Evolutionary conservation across 1,284 basidiomycete genomes (phyloP).

Genomic region (Serendipita sp.): DNA sequence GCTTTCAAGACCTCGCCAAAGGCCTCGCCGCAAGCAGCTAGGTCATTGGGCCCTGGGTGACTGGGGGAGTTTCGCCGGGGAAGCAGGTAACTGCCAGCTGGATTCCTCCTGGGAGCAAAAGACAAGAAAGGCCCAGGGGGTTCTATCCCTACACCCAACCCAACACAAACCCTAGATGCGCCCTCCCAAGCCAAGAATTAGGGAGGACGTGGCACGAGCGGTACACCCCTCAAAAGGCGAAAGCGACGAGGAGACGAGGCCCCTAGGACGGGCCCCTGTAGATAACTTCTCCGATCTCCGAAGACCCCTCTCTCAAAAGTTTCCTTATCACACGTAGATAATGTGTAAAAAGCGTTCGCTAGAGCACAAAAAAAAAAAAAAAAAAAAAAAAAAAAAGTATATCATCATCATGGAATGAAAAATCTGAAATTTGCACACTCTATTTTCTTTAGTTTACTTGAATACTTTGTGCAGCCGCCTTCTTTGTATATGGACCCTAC

Average conservation of each 20-base stretch:
- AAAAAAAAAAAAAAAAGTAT: background rate
- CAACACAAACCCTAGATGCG: background rate
- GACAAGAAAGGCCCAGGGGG: too few relatives aligned
- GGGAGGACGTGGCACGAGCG: background rate
- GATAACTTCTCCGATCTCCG: background rate
- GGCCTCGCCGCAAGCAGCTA: background rate
- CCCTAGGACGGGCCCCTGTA: background rate
- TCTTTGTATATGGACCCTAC: too few relatives aligned
- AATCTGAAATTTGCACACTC: too few relatives aligned
- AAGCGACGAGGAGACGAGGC: background rate
- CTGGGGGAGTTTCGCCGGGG: too few relatives aligned
- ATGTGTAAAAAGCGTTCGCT: background rate
- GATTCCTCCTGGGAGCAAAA: too few relatives aligned
- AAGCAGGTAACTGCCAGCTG: too few relatives aligned
- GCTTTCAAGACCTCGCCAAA: background rate
- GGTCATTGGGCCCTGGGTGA: background rate
- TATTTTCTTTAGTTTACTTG: too few relatives aligned
- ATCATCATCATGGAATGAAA: too few relatives aligned
- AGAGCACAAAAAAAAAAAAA: slow-evolving; percentile 1
- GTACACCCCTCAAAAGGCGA: background rate
- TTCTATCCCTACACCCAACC: too few relatives aligned
- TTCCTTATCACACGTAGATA: background rate
- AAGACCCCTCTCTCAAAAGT: background rate
- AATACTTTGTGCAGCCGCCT: too few relatives aligned
- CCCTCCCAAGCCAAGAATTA: background rate